Conservation (phyloP, 495 filamentous ascomycete genomes). For the Rostrohypoxylon terebratum region DNA sequence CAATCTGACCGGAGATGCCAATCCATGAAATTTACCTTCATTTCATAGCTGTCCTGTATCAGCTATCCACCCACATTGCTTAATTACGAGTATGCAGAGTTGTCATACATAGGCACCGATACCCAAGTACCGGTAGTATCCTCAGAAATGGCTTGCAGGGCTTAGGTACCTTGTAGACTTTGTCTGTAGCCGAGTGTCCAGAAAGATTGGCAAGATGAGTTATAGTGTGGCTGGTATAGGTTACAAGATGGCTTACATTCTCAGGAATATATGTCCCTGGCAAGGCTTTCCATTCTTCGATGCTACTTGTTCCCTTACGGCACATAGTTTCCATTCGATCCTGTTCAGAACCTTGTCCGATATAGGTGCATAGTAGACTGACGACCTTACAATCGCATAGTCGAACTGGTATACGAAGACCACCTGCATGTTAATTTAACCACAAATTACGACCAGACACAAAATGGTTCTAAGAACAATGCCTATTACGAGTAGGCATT, state of each 20-base stretch:
- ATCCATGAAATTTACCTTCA: neutral
- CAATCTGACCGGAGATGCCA: neutral
- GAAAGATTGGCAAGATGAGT: constrained; percentile 3
- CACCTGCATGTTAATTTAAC: neutral
- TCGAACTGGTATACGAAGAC: neutral
- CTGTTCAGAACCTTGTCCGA: neutral
- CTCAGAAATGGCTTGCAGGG: constrained; percentile 2
- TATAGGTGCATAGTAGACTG: neutral
- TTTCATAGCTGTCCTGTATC: too few relatives aligned
- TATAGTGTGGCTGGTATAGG: constrained; percentile 42
- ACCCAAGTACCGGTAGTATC: too few relatives aligned
- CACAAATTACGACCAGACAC: neutral
- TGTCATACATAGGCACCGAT: too few relatives aligned
- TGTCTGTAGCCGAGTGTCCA: constrained; percentile 6
- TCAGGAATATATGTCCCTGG: constrained; percentile 17
- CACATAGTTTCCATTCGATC: neutral
- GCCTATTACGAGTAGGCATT: neutral
- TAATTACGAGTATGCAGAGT: neutral
- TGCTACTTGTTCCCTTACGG: neutral
- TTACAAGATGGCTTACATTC: constrained; percentile 20
- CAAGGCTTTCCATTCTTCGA: neutral
- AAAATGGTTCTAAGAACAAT: neutral
- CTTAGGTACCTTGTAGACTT: neutral
- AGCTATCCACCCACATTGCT: too few relatives aligned
- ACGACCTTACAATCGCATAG: neutral